A percentile compares a stretch with the other conserved stretches of the same genome.
phyloP scores from a whole-genome alignment of 2,329 filamentous ascomycete genomes.

The Penicillium brevicompactum region DNA sequence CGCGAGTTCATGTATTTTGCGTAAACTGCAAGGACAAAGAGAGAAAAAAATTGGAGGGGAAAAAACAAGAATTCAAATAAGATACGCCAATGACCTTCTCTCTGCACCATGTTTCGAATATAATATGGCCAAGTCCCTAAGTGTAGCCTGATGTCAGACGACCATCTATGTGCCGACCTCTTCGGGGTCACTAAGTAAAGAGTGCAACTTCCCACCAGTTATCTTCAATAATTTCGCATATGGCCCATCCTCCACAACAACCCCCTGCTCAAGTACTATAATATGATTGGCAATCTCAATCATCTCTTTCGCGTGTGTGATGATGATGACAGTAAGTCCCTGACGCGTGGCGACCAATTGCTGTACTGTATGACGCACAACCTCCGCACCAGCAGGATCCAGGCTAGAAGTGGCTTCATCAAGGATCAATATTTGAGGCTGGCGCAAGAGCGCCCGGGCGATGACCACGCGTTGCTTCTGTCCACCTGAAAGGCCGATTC shows the following conservation, averaged over 20 bases:
- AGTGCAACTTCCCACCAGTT: conserved; percentile 51
- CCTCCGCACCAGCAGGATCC: conserved; percentile 67
- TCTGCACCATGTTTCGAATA: too few species aligned
- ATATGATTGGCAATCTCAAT: conserved; percentile 78
- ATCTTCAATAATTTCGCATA: conserved; percentile 62
- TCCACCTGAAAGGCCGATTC: conserved; percentile 73
- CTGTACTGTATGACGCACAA: conserved; percentile 65
- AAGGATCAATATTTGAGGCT: conserved; percentile 72
- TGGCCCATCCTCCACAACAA: conserved; percentile 67
- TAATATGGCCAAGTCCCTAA: too few species aligned
- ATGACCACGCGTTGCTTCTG: conserved; percentile 82
- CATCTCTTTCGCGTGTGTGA: conserved; percentile 83
- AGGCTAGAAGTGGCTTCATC: conserved; percentile 87
- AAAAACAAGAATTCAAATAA: background rate
- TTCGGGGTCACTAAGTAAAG: conserved; percentile 28
- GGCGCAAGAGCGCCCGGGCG: conserved; percentile 72
- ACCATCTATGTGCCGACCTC: conserved; percentile 1
- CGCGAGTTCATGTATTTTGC: background rate
- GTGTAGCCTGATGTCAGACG: background rate
- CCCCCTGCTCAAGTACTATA: conserved; percentile 70
- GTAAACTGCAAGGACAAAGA: background rate
- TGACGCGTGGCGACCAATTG: conserved; percentile 48
- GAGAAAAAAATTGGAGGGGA: background rate
- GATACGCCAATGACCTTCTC: background rate
- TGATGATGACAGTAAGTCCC: conserved; percentile 71